Conservation (phyloP, 2,329 filamentous ascomycete genomes). For the Colletotrichum sansevieriae region DNA sequence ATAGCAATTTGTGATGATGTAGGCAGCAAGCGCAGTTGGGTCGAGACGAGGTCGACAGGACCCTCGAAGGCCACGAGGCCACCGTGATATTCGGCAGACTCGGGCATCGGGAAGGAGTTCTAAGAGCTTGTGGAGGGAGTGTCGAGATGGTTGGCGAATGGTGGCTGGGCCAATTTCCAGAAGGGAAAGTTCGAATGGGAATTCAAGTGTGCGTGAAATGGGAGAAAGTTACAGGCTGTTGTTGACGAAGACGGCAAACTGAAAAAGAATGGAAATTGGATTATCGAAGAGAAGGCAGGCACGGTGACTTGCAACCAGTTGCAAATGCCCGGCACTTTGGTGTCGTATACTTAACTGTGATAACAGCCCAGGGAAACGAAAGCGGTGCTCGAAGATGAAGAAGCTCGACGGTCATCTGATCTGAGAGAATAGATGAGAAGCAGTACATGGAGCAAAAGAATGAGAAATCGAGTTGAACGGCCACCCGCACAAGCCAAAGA, state of each 20-base stretch:
- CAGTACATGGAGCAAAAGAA: not conserved
- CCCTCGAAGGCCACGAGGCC: constrained; percentile 73
- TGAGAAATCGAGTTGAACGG: constrained; percentile 13
- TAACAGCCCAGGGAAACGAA: not conserved
- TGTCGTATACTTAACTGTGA: not conserved
- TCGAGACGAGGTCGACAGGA: constrained; percentile 65
- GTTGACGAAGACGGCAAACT: not conserved
- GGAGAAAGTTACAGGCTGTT: no score
- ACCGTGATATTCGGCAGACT: constrained; percentile 53
- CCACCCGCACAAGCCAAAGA: constrained; percentile 17
- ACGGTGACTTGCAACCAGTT: constrained; percentile 37
- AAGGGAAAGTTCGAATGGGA: no score
- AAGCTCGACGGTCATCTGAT: constrained; percentile 20
- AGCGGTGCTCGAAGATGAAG: not conserved
- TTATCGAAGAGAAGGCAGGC: constrained; percentile 6
- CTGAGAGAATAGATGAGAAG: constrained; percentile 13
- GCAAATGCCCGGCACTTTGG: constrained; percentile 26
- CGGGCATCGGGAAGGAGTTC: constrained; percentile 28
- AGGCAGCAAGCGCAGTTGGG: constrained; percentile 71
- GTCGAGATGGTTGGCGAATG: not conserved
- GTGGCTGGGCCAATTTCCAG: not conserved
- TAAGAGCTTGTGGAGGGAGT: no score
- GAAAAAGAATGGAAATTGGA: not conserved
- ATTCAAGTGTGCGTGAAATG: no score
- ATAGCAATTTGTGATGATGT: constrained; percentile 70